phyloP scores from a whole-genome alignment of 306 rosid genomes.

The Sechiopsis laciniata region DNA sequence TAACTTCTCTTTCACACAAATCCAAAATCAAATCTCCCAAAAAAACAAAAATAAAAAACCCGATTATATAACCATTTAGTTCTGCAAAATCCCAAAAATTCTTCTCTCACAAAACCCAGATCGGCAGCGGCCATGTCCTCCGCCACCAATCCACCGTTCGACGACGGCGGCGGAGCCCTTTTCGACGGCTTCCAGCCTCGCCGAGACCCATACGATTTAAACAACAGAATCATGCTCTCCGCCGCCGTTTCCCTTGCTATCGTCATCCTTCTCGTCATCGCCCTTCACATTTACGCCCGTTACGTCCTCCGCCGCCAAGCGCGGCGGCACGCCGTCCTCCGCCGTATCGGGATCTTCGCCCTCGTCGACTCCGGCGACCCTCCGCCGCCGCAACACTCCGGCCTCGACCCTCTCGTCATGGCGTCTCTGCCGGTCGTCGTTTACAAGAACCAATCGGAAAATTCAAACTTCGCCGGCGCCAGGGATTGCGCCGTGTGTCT shows the following conservation, averaged over 20 bases:
- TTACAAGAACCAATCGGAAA: constrained; percentile 29
- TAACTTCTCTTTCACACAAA: constrained; percentile 15
- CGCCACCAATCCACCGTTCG: neutral
- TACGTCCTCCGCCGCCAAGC: constrained; percentile 53
- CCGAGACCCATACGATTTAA: constrained; percentile 23
- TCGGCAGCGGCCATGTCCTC: neutral
- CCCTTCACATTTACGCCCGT: constrained; percentile 74
- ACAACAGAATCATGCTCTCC: constrained; percentile 47
- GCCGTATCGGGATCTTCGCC: constrained; percentile 36
- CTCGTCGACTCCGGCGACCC: constrained; percentile 18
- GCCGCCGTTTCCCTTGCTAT: constrained; percentile 51
- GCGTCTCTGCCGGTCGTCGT: constrained; percentile 42
- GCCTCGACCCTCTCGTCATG: constrained; percentile 34
- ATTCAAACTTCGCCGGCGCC: constrained; percentile 2
- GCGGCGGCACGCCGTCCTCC: constrained; percentile 46
- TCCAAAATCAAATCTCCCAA: no score
- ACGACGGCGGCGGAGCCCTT: neutral
- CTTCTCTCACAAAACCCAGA: neutral
- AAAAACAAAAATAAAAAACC: no score
- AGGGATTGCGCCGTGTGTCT: constrained; percentile 50
- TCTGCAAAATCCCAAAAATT: neutral
- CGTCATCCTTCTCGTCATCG: constrained; percentile 48
- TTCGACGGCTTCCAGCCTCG: neutral
- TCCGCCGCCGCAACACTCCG: constrained; percentile 23
- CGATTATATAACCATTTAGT: no score